A percentile compares a stretch with the other conserved stretches of the same genome.
phyloP scores from a whole-genome alignment of 208 protist species.

The Acanthamoeba healyi region DNA sequence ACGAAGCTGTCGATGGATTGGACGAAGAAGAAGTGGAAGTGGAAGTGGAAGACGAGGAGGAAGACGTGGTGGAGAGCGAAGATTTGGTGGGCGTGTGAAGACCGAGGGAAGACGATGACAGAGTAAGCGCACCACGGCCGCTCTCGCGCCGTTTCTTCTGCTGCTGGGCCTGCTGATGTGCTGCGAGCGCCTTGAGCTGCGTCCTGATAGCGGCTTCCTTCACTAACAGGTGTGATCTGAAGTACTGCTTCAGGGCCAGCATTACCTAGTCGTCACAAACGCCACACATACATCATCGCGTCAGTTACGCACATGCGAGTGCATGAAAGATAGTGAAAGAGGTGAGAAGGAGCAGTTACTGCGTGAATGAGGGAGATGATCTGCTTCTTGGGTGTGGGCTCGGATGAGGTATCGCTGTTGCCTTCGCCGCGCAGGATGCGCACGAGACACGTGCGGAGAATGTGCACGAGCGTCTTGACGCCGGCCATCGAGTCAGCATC shows the following conservation, averaged over 20 bases:
- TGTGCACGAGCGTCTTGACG: slow-evolving; percentile 51
- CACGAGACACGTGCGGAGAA: slow-evolving; percentile 51
- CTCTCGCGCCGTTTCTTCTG: slow-evolving; percentile 18
- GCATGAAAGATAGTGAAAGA: not conserved
- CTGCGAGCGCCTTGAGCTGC: not conserved
- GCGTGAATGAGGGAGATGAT: slow-evolving; percentile 71
- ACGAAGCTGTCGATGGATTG: not conserved
- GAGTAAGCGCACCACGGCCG: not conserved
- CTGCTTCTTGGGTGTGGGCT: slow-evolving; percentile 64
- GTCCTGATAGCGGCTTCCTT: not conserved
- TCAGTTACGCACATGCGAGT: not conserved
- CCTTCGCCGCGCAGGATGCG: slow-evolving; percentile 21
- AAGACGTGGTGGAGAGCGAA: not conserved
- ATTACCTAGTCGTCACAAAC: not conserved
- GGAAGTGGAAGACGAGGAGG: not conserved
- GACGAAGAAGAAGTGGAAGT: not conserved
- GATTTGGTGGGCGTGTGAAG: slow-evolving; percentile 21
- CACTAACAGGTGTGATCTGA: slow-evolving; percentile 75
- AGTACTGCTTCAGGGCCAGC: slow-evolving; percentile 78
- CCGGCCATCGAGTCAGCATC: slow-evolving; percentile 29
- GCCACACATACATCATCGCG: too few relatives aligned
- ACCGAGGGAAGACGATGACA: slow-evolving; percentile 12
- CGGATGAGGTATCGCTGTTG: not conserved
- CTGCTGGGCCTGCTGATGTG: not conserved
- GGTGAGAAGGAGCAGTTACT: not conserved